These are phyloP conservation scores for Exidia glandulosa DNA, from an alignment of 768 basidiomycete genomes.

Conservation along the genomic window DNA sequence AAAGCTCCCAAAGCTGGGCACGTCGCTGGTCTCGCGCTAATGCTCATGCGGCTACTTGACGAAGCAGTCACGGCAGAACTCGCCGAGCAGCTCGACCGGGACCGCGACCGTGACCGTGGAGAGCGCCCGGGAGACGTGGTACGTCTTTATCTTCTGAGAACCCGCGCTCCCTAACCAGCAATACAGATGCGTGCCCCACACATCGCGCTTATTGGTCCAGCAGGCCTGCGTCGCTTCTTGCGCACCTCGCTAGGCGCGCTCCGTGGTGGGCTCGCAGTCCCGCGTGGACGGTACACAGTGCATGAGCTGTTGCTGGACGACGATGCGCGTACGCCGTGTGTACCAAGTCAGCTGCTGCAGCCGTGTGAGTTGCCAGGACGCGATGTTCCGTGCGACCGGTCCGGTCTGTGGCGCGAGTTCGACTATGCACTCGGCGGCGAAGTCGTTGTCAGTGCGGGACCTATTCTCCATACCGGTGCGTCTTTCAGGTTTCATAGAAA, in stretches of 20 bases:
- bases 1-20: not conserved
- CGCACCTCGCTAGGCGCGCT: not conserved
- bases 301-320: not conserved
- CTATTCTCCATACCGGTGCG: not conserved
- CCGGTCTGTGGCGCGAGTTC: not conserved
- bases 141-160: too few relatives aligned
- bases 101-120: too few relatives aligned
- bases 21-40: not conserved
- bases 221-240: not conserved
- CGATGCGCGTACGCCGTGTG: not conserved
- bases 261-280: not conserved
- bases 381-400: not conserved
- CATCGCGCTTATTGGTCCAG: not conserved
- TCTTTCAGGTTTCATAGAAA: not conserved
- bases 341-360: not conserved
- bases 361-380: not conserved
- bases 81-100: too few relatives aligned
- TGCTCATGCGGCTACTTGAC: too few relatives aligned
- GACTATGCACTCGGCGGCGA: not conserved
- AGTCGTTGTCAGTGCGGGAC: not conserved
- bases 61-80: too few relatives aligned
- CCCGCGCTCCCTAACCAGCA: too few relatives aligned
- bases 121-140: too few relatives aligned
- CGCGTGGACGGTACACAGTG: not conserved
- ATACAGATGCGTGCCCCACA: not conserved